Percentiles rank a stretch among this genome's conserved stretches.
phyloP scores from a whole-genome alignment of 2,329 filamentous ascomycete species.

The Paecilomyces variotii region DNA sequence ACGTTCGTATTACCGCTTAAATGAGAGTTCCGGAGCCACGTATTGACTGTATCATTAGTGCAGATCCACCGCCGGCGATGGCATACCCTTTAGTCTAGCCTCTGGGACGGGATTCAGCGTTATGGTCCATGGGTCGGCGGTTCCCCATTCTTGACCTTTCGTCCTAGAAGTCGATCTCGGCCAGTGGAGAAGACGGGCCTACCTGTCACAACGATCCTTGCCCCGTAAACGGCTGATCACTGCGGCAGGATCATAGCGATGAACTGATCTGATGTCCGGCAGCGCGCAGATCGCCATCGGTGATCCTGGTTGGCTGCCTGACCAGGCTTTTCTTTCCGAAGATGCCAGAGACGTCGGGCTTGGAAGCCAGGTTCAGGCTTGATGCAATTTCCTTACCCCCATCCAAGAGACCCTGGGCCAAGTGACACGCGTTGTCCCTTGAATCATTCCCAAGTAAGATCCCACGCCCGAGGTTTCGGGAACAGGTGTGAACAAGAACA shows the following conservation, averaged over 20 bases:
- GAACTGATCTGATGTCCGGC: slow-evolving; percentile 19
- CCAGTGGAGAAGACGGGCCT: slow-evolving; percentile 4
- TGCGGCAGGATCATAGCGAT: slow-evolving; percentile 19
- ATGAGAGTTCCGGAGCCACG: neutral
- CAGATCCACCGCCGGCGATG: slow-evolving; percentile 1
- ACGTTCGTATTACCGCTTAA: neutral
- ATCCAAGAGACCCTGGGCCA: neutral
- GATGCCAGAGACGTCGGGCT: slow-evolving; percentile 6
- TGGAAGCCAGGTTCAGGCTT: slow-evolving; percentile 5
- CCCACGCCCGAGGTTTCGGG: slow-evolving; percentile 13
- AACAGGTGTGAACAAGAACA: slow-evolving; percentile 4
- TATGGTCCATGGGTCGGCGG: neutral
- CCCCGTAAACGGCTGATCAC: slow-evolving; percentile 32
- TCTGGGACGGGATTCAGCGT: neutral
- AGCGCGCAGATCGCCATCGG: slow-evolving; percentile 2
- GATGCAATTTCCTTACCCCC: neutral
- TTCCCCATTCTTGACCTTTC: neutral
- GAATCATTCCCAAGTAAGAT: neutral
- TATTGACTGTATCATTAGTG: slow-evolving; percentile 1
- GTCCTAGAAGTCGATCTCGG: neutral
- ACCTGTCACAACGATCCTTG: slow-evolving; percentile 26
- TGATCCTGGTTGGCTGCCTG: neutral
- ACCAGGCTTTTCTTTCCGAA: neutral
- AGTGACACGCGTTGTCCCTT: slow-evolving; percentile 2
- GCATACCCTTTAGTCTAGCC: neutral